phyloP scores from a whole-genome alignment of 192 early-diverging fungal genomes.

The Spizellomyces punctatus region DNA sequence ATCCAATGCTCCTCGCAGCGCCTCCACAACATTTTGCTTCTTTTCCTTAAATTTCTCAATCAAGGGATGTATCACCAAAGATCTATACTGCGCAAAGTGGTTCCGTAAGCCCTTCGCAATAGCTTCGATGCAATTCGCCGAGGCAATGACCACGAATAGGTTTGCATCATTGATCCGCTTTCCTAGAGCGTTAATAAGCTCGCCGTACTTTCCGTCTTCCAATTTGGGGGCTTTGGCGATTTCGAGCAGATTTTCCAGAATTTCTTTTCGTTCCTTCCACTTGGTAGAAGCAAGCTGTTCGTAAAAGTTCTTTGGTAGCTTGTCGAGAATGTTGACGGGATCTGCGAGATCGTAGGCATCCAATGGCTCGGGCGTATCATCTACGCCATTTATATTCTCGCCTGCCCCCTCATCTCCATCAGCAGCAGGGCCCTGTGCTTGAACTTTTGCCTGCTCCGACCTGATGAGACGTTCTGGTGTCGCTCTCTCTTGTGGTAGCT shows the following conservation, averaged over 20 bases:
- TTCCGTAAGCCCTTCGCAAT: slow-evolving; percentile 78
- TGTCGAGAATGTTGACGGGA: slow-evolving; percentile 86
- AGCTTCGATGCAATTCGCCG: slow-evolving; percentile 80
- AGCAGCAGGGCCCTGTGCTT: slow-evolving; percentile 44
- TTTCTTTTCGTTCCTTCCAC: slow-evolving; percentile 98
- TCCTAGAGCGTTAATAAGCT: slow-evolving; percentile 78
- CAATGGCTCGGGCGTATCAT: slow-evolving; percentile 60
- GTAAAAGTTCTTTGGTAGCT: slow-evolving; percentile 83
- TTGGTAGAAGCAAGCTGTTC: slow-evolving; percentile 77
- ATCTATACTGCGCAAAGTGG: slow-evolving; percentile 80
- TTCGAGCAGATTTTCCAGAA: slow-evolving; percentile 72
- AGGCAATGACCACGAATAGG: slow-evolving; percentile 76
- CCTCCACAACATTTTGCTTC: slow-evolving; percentile 86
- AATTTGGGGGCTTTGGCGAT: slow-evolving; percentile 75
- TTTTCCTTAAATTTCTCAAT: slow-evolving; percentile 96
- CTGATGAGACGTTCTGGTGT: slow-evolving; percentile 72
- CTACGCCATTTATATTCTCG: slow-evolving; percentile 27
- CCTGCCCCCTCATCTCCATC: slow-evolving; percentile 35
- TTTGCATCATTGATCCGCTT: slow-evolving; percentile 84
- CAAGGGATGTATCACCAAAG: slow-evolving; percentile 66
- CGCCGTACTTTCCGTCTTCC: slow-evolving; percentile 74
- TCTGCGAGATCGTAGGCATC: slow-evolving; percentile 85
- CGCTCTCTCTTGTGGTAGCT: slow-evolving; percentile 61
- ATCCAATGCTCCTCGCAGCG: slow-evolving; percentile 77
- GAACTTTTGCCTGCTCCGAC: slow-evolving; percentile 70